Percentiles rank a stretch among this genome's conserved stretches.
phyloP scores from a whole-genome alignment of 108 stramenopile species.

The Pseudonitzschia multiseries region DNA sequence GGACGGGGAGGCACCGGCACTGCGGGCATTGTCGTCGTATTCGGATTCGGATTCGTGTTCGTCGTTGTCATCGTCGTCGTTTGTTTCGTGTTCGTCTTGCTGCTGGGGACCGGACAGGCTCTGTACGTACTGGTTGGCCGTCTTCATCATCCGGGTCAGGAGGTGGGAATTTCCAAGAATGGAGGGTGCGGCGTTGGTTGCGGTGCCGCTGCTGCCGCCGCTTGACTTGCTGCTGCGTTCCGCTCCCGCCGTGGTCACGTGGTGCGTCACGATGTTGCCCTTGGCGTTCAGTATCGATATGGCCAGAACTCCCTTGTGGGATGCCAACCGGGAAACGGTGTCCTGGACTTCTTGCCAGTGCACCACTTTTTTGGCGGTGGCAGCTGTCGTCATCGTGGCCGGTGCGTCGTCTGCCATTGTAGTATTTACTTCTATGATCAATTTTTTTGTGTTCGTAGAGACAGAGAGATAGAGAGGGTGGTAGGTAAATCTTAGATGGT shows the following conservation, averaged over 20 bases:
- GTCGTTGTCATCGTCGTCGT: conserved; percentile 12
- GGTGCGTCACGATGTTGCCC: conserved; percentile 44
- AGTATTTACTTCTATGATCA: too few species aligned
- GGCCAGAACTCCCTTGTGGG: conserved; percentile 43
- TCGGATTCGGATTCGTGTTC: too few species aligned
- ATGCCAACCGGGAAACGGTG: conserved; percentile 41
- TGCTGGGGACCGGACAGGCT: conserved; percentile 22
- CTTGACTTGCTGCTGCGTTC: neutral
- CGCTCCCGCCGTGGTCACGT: neutral
- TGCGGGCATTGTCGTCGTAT: neutral
- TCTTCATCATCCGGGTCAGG: conserved; percentile 35
- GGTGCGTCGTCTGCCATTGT: too few species aligned
- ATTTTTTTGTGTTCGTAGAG: too few species aligned
- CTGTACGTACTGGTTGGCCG: conserved; percentile 29
- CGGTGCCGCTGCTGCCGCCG: neutral
- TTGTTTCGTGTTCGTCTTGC: neutral
- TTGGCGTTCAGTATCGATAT: conserved; percentile 40
- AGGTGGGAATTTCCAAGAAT: conserved; percentile 30
- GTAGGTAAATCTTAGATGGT: too few species aligned
- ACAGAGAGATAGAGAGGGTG: too few species aligned
- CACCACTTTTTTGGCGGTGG: neutral
- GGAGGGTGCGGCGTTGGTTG: neutral
- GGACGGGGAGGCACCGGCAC: too few species aligned
- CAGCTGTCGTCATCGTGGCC: too few species aligned
- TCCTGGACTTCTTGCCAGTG: conserved; percentile 46